These are phyloP conservation scores for Neospermospora avenae DNA, from an alignment of 2,329 filamentous ascomycete genomes.

Conservation along the genomic window DNA sequence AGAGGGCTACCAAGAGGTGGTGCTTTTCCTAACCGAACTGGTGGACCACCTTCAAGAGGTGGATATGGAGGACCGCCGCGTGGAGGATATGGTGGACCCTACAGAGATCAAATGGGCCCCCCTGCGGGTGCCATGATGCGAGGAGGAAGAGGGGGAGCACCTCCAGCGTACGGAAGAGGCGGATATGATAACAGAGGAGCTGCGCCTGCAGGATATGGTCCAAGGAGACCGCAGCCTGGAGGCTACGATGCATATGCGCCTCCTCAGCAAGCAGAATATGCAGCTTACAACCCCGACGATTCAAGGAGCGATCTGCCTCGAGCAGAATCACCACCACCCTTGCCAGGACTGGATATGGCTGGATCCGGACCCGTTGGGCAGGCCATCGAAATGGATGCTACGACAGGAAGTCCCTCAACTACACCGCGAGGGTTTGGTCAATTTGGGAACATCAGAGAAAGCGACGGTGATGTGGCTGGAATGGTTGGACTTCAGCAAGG, in stretches of 20 bases:
- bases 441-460: conserved; percentile 53
- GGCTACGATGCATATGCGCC: conserved; percentile 19
- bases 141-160: conserved; percentile 42
- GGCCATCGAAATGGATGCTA: conserved; percentile 77
- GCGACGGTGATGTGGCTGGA: conserved; percentile 68
- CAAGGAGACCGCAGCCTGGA: conserved; percentile 23
- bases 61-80: conserved; percentile 38
- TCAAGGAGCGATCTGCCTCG: conserved; percentile 46
- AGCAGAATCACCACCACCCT: conserved; percentile 62
- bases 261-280: conserved; percentile 23
- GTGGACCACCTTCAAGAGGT: conserved; percentile 42
- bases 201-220: conserved; percentile 17
- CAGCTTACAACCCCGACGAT: conserved; percentile 29
- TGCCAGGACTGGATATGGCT: conserved; percentile 43
- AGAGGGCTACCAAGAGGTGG: conserved; percentile 43
- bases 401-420: conserved; percentile 49
- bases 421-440: conserved; percentile 43
- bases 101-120: conserved; percentile 37
- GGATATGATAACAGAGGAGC: conserved; percentile 23
- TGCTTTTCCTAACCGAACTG: conserved; percentile 35
- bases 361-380: conserved; percentile 49
- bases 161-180: conserved; percentile 37
- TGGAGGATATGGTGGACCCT: conserved; percentile 26
- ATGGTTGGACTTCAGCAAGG: conserved; percentile 72
- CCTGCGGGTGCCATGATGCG: conserved; percentile 39